Conservation (phyloP, 345 rosid genomes). For the Sapria himalayana region DNA sequence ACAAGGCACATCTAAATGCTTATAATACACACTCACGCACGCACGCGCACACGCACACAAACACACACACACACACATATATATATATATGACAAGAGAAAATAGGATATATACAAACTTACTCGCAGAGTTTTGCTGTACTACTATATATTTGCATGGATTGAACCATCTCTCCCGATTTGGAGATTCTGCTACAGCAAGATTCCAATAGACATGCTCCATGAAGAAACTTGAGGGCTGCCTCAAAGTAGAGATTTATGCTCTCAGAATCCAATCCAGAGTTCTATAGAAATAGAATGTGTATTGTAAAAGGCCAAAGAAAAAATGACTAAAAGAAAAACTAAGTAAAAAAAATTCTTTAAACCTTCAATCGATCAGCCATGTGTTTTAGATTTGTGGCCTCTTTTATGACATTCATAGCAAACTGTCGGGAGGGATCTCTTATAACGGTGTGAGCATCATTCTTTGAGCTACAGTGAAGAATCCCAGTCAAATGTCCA, state of each 20-base stretch:
- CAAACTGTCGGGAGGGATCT: constrained; percentile 47
- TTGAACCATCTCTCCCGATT: constrained; percentile 49
- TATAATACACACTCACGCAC: too few species aligned
- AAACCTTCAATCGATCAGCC: constrained; percentile 91
- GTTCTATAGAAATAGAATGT: constrained; percentile 22
- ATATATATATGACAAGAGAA: too few species aligned
- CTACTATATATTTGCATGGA: constrained; percentile 45
- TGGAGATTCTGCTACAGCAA: constrained; percentile 37
- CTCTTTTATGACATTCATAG: constrained; percentile 62
- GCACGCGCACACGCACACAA: too few species aligned
- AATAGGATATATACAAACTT: too few species aligned
- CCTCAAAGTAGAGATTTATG: constrained; percentile 78
- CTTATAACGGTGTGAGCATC: too few species aligned
- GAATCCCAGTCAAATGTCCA: constrained; percentile 28
- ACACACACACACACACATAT: too few species aligned
- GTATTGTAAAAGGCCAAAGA: constrained; percentile 3
- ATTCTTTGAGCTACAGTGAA: constrained; percentile 21
- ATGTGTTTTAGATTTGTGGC: constrained; percentile 79
- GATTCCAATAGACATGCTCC: constrained; percentile 65
- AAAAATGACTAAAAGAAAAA: constrained; percentile 5
- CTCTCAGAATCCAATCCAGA: constrained; percentile 38
- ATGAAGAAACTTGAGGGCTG: constrained; percentile 82
- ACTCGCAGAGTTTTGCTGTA: constrained; percentile 95
- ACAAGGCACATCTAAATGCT: too few species aligned
- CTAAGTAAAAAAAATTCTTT: constrained; percentile 3